These are phyloP conservation scores for Litchi chinensis DNA, from an alignment of 345 rosid genomes.

Conservation along the genomic window DNA sequence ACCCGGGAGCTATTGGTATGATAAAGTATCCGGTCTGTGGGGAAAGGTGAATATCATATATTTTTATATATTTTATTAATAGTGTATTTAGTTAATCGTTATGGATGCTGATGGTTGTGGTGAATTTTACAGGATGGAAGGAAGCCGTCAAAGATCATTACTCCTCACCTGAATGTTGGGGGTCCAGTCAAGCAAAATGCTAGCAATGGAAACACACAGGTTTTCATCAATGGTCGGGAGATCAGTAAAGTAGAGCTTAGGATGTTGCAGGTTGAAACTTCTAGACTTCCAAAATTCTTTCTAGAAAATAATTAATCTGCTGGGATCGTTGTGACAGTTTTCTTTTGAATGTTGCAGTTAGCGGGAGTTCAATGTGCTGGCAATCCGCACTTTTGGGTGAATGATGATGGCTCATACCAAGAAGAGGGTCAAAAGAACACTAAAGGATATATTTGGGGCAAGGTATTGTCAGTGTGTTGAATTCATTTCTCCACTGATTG, in stretches of 20 bases:
- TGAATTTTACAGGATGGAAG: constrained; percentile 80
- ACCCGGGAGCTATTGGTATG: constrained; percentile 99
- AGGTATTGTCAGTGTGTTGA: constrained; percentile 46
- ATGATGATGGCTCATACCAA: constrained; percentile 98
- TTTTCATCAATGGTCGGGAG: constrained; percentile 93
- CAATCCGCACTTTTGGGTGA: constrained; percentile 99
- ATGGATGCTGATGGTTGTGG: constrained; percentile 30
- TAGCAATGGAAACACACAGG: constrained; percentile 91
- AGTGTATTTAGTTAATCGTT: constrained; percentile 2
- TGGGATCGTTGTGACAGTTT: constrained; percentile 6
- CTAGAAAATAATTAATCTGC: constrained; percentile 16
- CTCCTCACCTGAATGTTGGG: constrained; percentile 93
- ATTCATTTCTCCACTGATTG: constrained; percentile 4
- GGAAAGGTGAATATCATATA: constrained; percentile 75
- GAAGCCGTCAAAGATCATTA: constrained; percentile 86
- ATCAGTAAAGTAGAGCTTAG: constrained; percentile 92
- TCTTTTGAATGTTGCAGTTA: constrained; percentile 60
- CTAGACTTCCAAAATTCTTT: constrained; percentile 2
- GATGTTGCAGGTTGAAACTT: constrained; percentile 84
- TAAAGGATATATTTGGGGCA: constrained; percentile 98
- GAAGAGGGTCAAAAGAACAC: constrained; percentile 99
- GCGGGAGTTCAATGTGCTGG: constrained; percentile 99
- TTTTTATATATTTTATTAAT: constrained; percentile 15
- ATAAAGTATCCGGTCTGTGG: constrained; percentile 99
- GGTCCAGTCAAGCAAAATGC: constrained; percentile 78